Evolutionary conservation across 352 stramenopile species (phyloP), one percentile per base, ranked within the genome.

Genomic region (Phytophthora aleatoria): DNA sequence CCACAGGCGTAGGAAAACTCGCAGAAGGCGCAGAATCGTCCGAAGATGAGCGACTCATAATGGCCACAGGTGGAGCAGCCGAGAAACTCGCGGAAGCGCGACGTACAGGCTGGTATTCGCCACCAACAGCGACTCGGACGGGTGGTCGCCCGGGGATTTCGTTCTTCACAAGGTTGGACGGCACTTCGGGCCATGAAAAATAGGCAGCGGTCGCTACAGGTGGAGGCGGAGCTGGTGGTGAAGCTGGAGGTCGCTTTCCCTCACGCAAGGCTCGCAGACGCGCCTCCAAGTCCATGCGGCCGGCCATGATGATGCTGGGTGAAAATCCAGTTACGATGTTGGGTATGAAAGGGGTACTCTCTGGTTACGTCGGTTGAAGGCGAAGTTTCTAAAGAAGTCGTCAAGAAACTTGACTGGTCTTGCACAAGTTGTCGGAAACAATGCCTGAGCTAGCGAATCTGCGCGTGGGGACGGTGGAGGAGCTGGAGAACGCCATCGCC

Each of bases 241-340:
- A 10, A 3, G 26, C 20, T 6, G 27, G 20, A 41, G 28, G 43
- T 20, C 66, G 64, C 50, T 76, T 79, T 20, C 70, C 55, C 15
- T 75, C 67, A 9, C 83, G 80, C 39, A 91, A 45, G 12, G 80
- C 81, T 33, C 73, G 78, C 57, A 91, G 60, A 51, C 80, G 74
- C 52, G 80, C 83, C 63, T 91, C 80, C 38, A 91, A 65, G 66
- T 90, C 81, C 47, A 85, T 54, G 7, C 76, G 76, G 9, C 20
- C 56, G 3, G 58, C 55, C 62, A 75, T 76, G 26, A 44, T 63
- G 33, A 47, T 12, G n/a, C 15, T 66, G n/a, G 43, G 8, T 26
- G n/a, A 65, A 53, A 65, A 59, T 59, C 49, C 49, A 57, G 56
- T 47, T 48, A 38, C 24, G 24, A 33, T 56, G 28, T 24, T 10